These are phyloP conservation scores for Colletotrichum cordylinicola DNA, from an alignment of 2,329 filamentous ascomycete species.

Conservation along the genomic window DNA sequence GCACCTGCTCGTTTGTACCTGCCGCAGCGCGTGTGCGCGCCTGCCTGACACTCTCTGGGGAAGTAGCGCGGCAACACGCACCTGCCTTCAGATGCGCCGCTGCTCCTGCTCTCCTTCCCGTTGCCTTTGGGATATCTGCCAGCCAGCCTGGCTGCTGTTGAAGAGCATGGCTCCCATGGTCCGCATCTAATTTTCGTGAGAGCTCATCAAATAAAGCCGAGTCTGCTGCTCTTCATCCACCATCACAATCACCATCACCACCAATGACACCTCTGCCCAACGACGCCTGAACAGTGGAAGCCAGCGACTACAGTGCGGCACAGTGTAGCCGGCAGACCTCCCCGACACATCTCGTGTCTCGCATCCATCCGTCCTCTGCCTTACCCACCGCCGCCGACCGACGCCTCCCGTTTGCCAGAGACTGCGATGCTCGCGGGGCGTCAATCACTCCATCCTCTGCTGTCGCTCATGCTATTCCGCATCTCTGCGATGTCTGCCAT, in stretches of 20 bases:
- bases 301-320: slow-evolving; percentile 1
- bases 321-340: neutral
- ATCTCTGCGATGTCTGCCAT: neutral
- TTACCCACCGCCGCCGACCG: slow-evolving; percentile 2
- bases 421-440: neutral
- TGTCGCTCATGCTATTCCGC: neutral
- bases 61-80: neutral
- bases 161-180: neutral
- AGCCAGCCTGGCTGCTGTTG: neutral
- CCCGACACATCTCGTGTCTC: slow-evolving; percentile 19
- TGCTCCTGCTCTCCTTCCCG: neutral
- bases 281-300: neutral
- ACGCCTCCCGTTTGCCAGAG: slow-evolving; percentile 1
- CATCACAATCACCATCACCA: neutral
- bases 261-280: neutral
- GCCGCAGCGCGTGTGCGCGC: slow-evolving; percentile 10
- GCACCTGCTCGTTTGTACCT: neutral
- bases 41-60: neutral
- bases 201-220: neutral
- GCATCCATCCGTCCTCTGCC: slow-evolving; percentile 19
- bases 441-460: neutral
- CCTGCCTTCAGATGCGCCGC: neutral
- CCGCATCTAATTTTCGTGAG: neutral
- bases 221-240: neutral
- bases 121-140: neutral